Evolutionary conservation across 371 early-diverging fungal species (phyloP).

Genomic region (Smittium culicis): DNA sequence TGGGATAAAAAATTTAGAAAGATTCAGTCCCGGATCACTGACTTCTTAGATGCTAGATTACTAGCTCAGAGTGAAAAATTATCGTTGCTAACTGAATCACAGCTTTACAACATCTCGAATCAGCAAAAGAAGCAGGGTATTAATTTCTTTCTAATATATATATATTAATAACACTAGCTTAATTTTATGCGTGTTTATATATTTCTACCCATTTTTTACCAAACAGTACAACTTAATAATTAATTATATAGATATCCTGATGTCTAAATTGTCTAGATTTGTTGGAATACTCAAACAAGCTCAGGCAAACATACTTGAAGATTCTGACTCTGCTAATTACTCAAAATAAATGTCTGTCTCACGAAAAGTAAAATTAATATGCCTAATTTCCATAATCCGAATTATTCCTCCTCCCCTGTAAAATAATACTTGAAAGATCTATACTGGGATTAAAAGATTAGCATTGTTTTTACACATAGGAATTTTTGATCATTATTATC

Average conservation of each 20-base stretch:
- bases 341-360: too few species aligned
- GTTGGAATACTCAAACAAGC: not conserved
- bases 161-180: not conserved
- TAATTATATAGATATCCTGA: not conserved
- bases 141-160: too few species aligned
- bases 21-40: not conserved
- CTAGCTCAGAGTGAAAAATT: not conserved
- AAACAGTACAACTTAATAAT: too few species aligned
- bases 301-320: not conserved
- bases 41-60: not conserved
- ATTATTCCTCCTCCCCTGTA: too few species aligned
- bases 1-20: not conserved
- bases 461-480: too few species aligned
- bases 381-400: too few species aligned
- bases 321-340: not conserved
- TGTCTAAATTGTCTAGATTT: not conserved
- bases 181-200: too few species aligned
- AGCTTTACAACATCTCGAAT: not conserved
- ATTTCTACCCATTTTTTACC: too few species aligned
- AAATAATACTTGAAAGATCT: too few species aligned
- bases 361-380: too few species aligned
- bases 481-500: too few species aligned
- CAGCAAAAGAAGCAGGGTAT: not conserved
- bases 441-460: too few species aligned
- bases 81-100: not conserved